A percentile compares a stretch with the other conserved stretches of the same genome.
Evolutionary conservation across 208 protist species (phyloP).

Genomic region (Trypanosoma avium): DNA sequence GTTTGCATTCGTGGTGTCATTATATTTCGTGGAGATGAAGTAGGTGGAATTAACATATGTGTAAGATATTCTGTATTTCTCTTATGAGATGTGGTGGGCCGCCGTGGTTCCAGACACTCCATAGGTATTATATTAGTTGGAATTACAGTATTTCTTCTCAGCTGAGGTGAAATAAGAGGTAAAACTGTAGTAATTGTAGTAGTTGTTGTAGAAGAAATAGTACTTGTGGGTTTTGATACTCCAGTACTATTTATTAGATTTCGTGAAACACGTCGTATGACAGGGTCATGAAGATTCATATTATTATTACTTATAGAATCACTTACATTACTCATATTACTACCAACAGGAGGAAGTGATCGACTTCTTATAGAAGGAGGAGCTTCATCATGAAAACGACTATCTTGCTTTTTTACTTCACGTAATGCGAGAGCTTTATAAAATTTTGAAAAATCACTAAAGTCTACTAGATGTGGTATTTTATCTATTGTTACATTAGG

Average conservation of each 20-base stretch:
- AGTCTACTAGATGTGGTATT: constrained; percentile 55
- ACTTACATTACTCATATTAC: neutral
- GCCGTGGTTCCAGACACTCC: neutral
- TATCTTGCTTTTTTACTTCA: constrained; percentile 42
- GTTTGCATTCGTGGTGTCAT: neutral
- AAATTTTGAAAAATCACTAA: constrained; percentile 74
- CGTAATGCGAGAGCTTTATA: constrained; percentile 53
- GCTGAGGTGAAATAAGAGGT: neutral
- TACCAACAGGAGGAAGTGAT: no score
- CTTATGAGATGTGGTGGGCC: neutral
- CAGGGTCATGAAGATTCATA: neutral
- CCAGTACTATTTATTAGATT: no score
- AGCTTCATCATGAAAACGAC: constrained; percentile 11
- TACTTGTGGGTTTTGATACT: neutral
- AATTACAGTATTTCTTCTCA: neutral
- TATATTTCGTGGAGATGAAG: no score
- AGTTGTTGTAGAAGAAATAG: neutral
- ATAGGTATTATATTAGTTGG: no score
- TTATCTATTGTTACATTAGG: constrained; percentile 16
- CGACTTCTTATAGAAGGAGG: no score
- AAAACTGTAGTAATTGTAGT: neutral
- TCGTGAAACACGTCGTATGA: neutral
- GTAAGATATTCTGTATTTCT: no score
- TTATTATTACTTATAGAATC: neutral
- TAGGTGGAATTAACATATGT: no score